Evolutionary conservation across 2,329 filamentous ascomycete genomes (phyloP), one percentile per base, ranked within the genome.

Genomic region (Fusarium succisae): DNA sequence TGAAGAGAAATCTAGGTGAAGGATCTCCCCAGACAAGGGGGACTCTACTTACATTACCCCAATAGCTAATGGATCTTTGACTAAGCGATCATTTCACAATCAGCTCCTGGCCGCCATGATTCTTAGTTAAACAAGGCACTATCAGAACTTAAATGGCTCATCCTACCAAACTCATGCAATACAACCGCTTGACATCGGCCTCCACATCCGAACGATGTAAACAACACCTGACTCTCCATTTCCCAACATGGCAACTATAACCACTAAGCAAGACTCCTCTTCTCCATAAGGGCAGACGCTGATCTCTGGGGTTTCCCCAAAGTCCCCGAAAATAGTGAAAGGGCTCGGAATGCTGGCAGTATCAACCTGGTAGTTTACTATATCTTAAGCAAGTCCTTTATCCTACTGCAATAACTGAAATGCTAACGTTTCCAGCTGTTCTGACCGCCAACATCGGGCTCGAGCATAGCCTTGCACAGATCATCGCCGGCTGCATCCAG

Each of bases 301-400:
- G 44, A 64, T 64, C 41, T 64, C 38, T 60, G 45, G 44, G 54
- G 43, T 38, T 48, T 39, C 48, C 60, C 51, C 59, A 56, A 35
- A 35, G 22, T 35, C 37, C 35, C 26, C 38, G 37, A 37, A 26
- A 56, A 63, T 45, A 57, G 8, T 41, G 11, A 50, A 13, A 30
- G 6, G 32, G 5, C 28, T 30, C 10, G 28, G 28, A 87, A 89
- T 66, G 80, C 85, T 55, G 81, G 82, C 9, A 86, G 86, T 1
- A 86, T 87, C 65, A 87, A 87, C 77, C 53, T 85, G 0, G 81
- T 85, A 0, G 83, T 87, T 45, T 81, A 84, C 53, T 81, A 79
- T 8, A 79, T 82, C 5, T 75, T 77, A 44, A 17, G 82, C 83
- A 8, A 62, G 70, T 58, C 12, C 12, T 30, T 30, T 12, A 30